phyloP scores from a whole-genome alignment of 2,329 filamentous ascomycete genomes.

The Acephala macrosclerotiorum region DNA sequence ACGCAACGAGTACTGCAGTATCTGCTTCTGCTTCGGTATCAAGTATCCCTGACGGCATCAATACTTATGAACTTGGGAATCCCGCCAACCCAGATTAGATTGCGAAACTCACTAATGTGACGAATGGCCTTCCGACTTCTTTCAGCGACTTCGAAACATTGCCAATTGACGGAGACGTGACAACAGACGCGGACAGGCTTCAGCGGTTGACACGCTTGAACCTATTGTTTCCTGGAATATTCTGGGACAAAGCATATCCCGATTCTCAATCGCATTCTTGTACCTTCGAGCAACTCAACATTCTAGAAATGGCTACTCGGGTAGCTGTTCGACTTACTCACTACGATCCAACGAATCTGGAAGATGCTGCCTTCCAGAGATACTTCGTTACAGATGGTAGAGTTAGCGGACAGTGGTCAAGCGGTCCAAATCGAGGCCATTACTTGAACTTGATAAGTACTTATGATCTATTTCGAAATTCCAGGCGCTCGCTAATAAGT shows the following conservation, averaged over 20 bases:
- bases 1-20: neutral
- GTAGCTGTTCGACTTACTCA: neutral
- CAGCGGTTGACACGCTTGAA: too few relatives aligned
- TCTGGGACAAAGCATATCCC: neutral
- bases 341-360: neutral
- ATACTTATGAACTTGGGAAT: conserved; percentile 4
- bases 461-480: neutral
- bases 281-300: conserved; percentile 2
- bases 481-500: neutral
- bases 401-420: neutral
- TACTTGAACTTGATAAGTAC: neutral
- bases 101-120: neutral
- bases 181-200: neutral
- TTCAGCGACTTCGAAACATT: conserved; percentile 1
- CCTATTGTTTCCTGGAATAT: conserved; percentile 1
- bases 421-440: conserved; percentile 6
- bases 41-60: neutral
- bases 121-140: conserved; percentile 5
- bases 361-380: conserved; percentile 3
- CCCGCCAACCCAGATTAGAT: neutral
- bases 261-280: neutral
- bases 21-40: neutral
- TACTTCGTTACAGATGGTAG: conserved; percentile 1
- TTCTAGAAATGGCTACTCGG: conserved; percentile 2
- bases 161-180: neutral